A percentile compares a stretch with the other conserved stretches of the same genome.
Conservation (phyloP, 2,329 filamentous ascomycete genomes). For the Trichophyton schoenleinii region DNA sequence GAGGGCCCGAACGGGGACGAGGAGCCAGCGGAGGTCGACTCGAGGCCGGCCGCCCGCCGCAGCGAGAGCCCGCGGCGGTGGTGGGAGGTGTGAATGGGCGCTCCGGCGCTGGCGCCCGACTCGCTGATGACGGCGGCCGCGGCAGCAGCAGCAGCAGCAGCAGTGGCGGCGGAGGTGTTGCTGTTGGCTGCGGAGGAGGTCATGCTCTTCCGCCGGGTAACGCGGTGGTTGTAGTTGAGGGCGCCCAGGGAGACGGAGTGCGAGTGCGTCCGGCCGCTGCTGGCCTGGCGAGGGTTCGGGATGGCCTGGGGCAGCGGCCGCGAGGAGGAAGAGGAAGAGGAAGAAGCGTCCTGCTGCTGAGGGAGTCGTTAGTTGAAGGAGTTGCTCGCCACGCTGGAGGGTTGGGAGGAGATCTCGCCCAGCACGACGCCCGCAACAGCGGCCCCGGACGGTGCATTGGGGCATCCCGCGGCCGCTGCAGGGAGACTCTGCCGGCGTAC, state of each 20-base stretch:
- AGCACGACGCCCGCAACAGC: neutral
- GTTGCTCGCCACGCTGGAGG: neutral
- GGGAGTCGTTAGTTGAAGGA: neutral
- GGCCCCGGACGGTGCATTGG: neutral
- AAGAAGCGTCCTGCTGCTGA: constrained; percentile 15
- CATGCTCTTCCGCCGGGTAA: constrained; percentile 89
- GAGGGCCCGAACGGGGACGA: constrained; percentile 30
- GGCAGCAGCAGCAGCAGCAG: constrained; percentile 33
- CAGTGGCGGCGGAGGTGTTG: constrained; percentile 38
- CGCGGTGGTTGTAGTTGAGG: constrained; percentile 68
- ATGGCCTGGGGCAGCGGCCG: constrained; percentile 55
- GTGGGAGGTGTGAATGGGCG: constrained; percentile 42
- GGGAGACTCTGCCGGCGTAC: neutral
- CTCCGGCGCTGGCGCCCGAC: constrained; percentile 44
- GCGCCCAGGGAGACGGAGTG: constrained; percentile 67
- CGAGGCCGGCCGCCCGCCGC: constrained; percentile 39
- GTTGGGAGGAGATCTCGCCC: too few relatives aligned
- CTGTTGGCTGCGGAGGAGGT: constrained; percentile 60
- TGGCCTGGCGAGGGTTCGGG: constrained; percentile 47
- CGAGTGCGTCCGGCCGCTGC: constrained; percentile 61
- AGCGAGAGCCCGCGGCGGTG: constrained; percentile 41
- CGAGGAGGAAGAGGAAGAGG: constrained; percentile 24
- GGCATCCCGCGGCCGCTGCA: neutral
- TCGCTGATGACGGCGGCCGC: constrained; percentile 53
- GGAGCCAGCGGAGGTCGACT: constrained; percentile 47